Evolutionary conservation across 371 early-diverging fungal genomes (phyloP).

Genomic region (Batrachochytrium dendrobatidis): DNA sequence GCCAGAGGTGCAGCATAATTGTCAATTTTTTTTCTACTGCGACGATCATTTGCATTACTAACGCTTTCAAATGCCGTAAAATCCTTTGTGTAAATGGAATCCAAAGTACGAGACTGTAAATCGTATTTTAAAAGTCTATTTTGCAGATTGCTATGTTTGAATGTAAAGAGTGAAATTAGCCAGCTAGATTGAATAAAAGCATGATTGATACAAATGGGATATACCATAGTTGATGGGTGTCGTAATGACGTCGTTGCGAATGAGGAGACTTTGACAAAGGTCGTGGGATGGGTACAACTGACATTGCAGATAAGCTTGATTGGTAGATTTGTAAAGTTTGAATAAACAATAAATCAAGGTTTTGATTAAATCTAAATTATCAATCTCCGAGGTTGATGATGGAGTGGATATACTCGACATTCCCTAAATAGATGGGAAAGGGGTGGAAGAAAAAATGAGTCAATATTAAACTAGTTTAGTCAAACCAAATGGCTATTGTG

Average conservation of each 20-base stretch:
- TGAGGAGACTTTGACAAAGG: constrained; percentile 7
- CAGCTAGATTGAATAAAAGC: not conserved
- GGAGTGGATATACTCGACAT: not conserved
- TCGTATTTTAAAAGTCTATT: constrained; percentile 7
- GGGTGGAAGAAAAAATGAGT: not conserved
- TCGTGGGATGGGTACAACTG: not conserved
- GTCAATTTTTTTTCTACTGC: constrained; percentile 5
- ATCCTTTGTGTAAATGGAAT: constrained; percentile 9
- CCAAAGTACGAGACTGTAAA: constrained; percentile 1
- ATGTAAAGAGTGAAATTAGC: not conserved
- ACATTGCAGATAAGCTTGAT: not conserved
- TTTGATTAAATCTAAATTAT: not conserved
- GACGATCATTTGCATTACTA: constrained; percentile 2
- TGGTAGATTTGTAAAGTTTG: not conserved
- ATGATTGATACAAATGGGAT: not conserved
- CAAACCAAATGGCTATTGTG: too few relatives aligned
- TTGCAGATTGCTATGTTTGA: constrained; percentile 12
- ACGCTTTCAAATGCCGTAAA: not conserved
- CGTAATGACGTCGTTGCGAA: constrained; percentile 13
- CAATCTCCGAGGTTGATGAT: not conserved
- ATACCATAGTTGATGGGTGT: constrained; percentile 7
- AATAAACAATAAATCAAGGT: not conserved
- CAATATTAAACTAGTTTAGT: not conserved
- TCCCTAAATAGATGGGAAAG: not conserved
- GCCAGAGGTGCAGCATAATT: constrained; percentile 5